Percentiles rank a stretch among this genome's conserved stretches.
These are phyloP conservation scores for Rhytidhysteron rufulum DNA, from an alignment of 2,329 filamentous ascomycete genomes.

Conservation along the genomic window DNA sequence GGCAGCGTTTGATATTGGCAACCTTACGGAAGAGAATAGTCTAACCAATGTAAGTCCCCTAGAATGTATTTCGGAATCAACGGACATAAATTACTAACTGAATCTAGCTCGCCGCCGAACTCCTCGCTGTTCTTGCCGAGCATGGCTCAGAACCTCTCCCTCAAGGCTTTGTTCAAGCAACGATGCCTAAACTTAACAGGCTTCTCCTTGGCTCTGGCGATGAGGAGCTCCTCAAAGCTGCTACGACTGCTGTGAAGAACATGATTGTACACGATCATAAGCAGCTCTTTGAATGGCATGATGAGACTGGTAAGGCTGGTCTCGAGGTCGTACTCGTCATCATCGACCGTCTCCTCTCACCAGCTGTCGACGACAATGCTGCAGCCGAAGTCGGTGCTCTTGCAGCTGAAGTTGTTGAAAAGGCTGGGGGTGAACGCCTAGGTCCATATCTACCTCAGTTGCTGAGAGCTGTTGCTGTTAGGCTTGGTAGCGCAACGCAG, in stretches of 20 bases:
- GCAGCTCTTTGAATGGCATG: slow-evolving; percentile 83
- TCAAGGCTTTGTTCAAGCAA: slow-evolving; percentile 75
- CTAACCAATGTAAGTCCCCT: slow-evolving; percentile 63
- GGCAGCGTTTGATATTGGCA: slow-evolving; percentile 83
- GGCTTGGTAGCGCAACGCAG: slow-evolving; percentile 76
- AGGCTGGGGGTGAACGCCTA: slow-evolving; percentile 84
- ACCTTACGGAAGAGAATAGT: slow-evolving; percentile 77
- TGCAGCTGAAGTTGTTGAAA: slow-evolving; percentile 91
- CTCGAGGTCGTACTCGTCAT: slow-evolving; percentile 87
- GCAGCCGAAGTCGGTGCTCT: slow-evolving; percentile 95
- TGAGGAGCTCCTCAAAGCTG: slow-evolving; percentile 81
- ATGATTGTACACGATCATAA: slow-evolving; percentile 86
- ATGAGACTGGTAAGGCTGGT: slow-evolving; percentile 72
- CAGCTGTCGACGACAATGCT: slow-evolving; percentile 82
- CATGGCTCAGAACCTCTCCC: slow-evolving; percentile 83
- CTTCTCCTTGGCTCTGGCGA: slow-evolving; percentile 81
- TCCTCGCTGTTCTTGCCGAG: slow-evolving; percentile 76
- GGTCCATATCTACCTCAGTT: slow-evolving; percentile 88
- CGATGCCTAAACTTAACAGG: slow-evolving; percentile 81
- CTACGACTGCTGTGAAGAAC: slow-evolving; percentile 81
- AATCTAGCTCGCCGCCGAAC: slow-evolving; percentile 68
- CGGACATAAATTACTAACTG: too few species aligned
- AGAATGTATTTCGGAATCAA: too few species aligned
- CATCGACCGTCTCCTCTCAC: slow-evolving; percentile 83
- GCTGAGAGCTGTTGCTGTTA: slow-evolving; percentile 79